These are phyloP conservation scores for Phialophora expanda DNA, from an alignment of 2,329 filamentous ascomycete species.

Conservation along the genomic window DNA sequence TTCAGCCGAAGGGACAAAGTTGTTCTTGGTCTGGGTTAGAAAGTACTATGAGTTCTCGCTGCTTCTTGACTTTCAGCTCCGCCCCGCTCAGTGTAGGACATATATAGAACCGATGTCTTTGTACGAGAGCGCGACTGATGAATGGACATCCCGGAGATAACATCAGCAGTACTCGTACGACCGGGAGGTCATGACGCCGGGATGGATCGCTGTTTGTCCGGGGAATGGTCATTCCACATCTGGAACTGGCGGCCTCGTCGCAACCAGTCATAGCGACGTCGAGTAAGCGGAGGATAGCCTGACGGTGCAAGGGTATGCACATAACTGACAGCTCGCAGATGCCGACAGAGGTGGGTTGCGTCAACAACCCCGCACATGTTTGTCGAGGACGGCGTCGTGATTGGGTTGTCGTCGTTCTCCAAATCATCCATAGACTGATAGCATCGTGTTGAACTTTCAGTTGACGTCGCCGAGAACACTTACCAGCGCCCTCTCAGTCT, in stretches of 20 bases:
- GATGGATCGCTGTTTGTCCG: not conserved
- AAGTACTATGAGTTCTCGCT: not conserved
- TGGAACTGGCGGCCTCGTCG: not conserved
- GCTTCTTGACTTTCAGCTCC: not conserved
- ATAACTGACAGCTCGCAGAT: not conserved
- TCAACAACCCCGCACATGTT: conserved; percentile 5
- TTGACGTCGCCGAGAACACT: not conserved
- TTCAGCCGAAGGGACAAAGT: not conserved
- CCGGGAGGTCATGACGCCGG: not conserved
- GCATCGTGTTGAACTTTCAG: not conserved
- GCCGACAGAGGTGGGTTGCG: not conserved
- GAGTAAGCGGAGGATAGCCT: conserved; percentile 1
- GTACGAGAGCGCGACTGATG: not conserved
- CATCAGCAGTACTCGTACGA: not conserved
- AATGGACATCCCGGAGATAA: not conserved
- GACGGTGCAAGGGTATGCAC: not conserved
- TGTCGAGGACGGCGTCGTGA: not conserved
- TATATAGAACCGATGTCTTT: not conserved
- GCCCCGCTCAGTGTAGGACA: not conserved
- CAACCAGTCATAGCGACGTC: not conserved
- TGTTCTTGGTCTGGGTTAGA: not conserved
- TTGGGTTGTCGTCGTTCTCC: conserved; percentile 6
- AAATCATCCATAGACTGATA: not conserved
- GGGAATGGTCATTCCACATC: not conserved
- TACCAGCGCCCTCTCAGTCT: not conserved